These are phyloP conservation scores for Whalleya microplaca DNA, from an alignment of 2,329 filamentous ascomycete species.

Conservation along the genomic window DNA sequence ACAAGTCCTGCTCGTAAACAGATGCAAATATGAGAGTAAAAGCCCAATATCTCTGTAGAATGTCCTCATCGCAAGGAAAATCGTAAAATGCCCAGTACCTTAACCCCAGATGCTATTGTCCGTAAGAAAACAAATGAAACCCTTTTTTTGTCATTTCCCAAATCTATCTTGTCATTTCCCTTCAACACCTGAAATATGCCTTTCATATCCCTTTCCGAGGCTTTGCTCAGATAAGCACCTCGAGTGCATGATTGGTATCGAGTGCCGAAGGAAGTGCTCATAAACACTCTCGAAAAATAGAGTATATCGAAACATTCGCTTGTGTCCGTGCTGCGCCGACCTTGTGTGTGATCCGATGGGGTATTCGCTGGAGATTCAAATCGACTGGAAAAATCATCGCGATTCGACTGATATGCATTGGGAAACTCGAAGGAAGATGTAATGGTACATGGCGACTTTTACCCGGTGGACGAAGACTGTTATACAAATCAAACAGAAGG, in stretches of 20 bases:
- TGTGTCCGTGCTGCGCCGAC: slow-evolving; percentile 28
- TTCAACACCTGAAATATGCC: slow-evolving; percentile 36
- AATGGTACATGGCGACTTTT: slow-evolving; percentile 29
- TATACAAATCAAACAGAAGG: slow-evolving; percentile 20
- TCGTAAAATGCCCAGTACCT: slow-evolving; percentile 26
- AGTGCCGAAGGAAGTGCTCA: slow-evolving; percentile 12
- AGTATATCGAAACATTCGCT: slow-evolving; percentile 23
- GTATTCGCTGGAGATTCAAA: slow-evolving; percentile 34
- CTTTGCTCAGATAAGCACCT: slow-evolving; percentile 13
- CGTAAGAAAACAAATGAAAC: slow-evolving; percentile 27
- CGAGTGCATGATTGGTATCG: slow-evolving; percentile 15
- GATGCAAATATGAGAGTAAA: slow-evolving; percentile 25
- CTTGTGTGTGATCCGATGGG: slow-evolving; percentile 30
- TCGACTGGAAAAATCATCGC: slow-evolving; percentile 25
- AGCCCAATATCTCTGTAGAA: slow-evolving; percentile 22
- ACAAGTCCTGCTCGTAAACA: slow-evolving; percentile 25
- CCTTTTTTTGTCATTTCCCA: slow-evolving; percentile 35
- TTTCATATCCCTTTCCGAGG: slow-evolving; percentile 19
- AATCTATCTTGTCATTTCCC: slow-evolving; percentile 31
- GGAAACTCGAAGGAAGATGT: slow-evolving; percentile 22
- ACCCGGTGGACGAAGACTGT: slow-evolving; percentile 17
- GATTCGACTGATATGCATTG: slow-evolving; percentile 13
- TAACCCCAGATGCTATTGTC: slow-evolving; percentile 19
- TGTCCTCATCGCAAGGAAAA: slow-evolving; percentile 26
- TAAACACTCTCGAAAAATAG: slow-evolving; percentile 11